Conservation (phyloP, 2,329 filamentous ascomycete genomes). For the Colletotrichum sp. region DNA sequence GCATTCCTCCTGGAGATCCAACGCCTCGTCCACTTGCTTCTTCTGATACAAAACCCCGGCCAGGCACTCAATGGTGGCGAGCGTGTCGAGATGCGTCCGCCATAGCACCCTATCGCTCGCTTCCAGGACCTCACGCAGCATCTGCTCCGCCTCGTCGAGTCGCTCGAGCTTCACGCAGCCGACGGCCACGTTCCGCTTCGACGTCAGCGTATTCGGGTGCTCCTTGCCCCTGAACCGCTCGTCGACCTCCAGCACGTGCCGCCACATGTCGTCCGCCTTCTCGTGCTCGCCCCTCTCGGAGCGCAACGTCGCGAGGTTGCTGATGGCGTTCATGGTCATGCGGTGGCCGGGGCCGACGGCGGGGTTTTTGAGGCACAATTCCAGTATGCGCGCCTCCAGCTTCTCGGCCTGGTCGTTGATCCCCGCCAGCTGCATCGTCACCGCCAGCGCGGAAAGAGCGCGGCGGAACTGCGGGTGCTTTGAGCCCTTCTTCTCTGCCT, state of each 20-base stretch:
- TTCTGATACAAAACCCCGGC: neutral
- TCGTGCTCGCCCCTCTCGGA: neutral
- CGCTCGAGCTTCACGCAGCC: conserved; percentile 30
- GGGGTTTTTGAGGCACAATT: neutral
- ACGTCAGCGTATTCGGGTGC: neutral
- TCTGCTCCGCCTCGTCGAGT: conserved; percentile 33
- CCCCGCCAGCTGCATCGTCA: neutral
- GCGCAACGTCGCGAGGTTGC: neutral
- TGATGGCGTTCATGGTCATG: neutral
- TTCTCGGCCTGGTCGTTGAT: neutral
- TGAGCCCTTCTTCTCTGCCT: too few species aligned
- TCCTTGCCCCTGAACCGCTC: neutral
- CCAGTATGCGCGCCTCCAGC: neutral
- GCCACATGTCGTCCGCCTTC: neutral
- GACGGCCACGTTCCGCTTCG: neutral
- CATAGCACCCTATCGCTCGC: neutral
- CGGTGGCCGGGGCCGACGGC: neutral
- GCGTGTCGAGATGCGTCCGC: neutral
- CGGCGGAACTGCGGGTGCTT: too few species aligned
- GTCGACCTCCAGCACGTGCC: neutral
- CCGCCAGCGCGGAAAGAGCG: neutral
- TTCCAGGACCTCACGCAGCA: conserved; percentile 32
- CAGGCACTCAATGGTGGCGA: neutral
- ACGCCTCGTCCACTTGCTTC: neutral
- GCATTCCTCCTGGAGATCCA: neutral